Base-by-base conservation (phyloP, 2,329 filamentous ascomycete genomes). In the Talaromyces sp. region DNA sequence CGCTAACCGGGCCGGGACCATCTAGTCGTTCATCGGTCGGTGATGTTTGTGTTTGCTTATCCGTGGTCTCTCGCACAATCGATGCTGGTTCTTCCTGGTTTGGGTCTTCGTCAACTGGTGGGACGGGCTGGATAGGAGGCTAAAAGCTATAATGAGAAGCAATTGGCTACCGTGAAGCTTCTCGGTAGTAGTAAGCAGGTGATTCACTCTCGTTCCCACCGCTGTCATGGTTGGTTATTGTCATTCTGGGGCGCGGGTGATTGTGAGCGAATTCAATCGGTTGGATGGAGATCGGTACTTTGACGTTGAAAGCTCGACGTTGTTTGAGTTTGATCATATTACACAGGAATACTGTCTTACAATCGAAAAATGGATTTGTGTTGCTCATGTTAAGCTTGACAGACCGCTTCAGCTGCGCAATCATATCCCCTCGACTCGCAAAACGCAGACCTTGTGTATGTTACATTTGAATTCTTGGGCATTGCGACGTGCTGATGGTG, bases 71-170 rank as follows among this genome's bases (percentile, higher is more conserved):
- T n/a, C n/a, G n/a, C n/a, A n/a, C n/a, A n/a, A n/a, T n/a, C n/a
- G n/a, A n/a, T n/a, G n/a, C n/a, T n/a, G n/a, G n/a, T n/a, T n/a
- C n/a, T n/a, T n/a, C n/a, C n/a, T n/a, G n/a, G n/a, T n/a, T n/a
- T n/a, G n/a, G n/a, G n/a, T n/a, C n/a, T n/a, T n/a, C n/a, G n/a
- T n/a, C n/a, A n/a, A n/a, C n/a, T n/a, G n/a, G n/a, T n/a, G n/a
- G n/a, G n/a, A n/a, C n/a, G n/a, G n/a, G n/a, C n/a, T n/a, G n/a
- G n/a, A n/a, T n/a, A n/a, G n/a, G n/a, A n/a, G n/a, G n/a, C n/a
- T 77, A 84, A 93, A 79, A 92, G 90, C 79, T 98, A 99, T 85
- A 97, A 98, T 73, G 94, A 99, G 80, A 90, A 93, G 78, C 95
- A 99, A 79, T 90, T 97, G 78, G 82, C 88, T 58, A 93, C 93